These are phyloP conservation scores for Pleurotus citrinopileatus DNA, from an alignment of 768 basidiomycete genomes.

Conservation along the genomic window DNA sequence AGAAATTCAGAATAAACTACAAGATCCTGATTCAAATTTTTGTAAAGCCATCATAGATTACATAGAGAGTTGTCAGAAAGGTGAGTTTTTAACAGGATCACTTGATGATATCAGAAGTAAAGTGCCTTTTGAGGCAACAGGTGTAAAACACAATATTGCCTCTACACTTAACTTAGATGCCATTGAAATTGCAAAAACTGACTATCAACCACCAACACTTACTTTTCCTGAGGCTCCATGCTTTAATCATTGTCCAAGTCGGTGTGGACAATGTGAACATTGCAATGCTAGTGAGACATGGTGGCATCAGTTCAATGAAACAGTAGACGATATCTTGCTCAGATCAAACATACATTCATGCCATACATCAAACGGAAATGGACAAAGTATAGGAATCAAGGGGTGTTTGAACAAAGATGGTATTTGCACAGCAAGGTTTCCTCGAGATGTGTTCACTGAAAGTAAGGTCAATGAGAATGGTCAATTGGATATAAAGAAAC, in stretches of 20 bases:
- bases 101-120: constrained; percentile 15
- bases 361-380: not conserved
- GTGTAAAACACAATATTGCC: not conserved
- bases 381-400: constrained; percentile 2
- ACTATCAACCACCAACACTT: constrained; percentile 19
- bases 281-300: constrained; percentile 15
- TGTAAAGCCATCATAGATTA: constrained; percentile 22
- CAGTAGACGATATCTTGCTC: constrained; percentile 18
- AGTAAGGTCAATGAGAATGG: constrained; percentile 16
- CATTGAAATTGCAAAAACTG: not conserved
- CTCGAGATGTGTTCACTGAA: constrained; percentile 12
- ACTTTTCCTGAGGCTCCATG: constrained; percentile 20
- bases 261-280: not conserved
- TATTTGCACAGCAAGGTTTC: constrained; percentile 22
- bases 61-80: constrained; percentile 26
- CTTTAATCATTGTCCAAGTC: constrained; percentile 11
- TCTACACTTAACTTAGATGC: not conserved
- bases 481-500: constrained; percentile 17
- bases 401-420: constrained; percentile 7
- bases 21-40: constrained; percentile 21
- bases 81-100: constrained; percentile 27
- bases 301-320: constrained; percentile 11
- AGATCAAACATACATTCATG: constrained; percentile 19
- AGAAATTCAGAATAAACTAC: constrained; percentile 13
- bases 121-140: not conserved